Percentiles rank a stretch among this genome's conserved stretches.
Conservation (phyloP, 176 grass and related monocot species). For the Eleusine indica region DNA sequence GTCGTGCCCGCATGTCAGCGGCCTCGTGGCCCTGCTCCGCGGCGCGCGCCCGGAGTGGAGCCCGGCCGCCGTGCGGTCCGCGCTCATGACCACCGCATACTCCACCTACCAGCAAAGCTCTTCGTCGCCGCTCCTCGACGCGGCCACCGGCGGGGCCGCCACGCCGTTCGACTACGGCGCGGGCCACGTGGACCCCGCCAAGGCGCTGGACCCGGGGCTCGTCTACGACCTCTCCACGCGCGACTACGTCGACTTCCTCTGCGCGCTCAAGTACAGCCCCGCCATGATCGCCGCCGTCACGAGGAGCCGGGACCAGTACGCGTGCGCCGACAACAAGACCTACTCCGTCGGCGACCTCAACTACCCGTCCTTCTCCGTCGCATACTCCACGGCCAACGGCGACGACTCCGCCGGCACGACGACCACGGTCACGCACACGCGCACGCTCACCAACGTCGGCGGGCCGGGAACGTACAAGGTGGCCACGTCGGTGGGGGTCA, state of each 20-base stretch:
- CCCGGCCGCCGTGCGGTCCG: slow-evolving; percentile 72
- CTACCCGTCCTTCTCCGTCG: slow-evolving; percentile 84
- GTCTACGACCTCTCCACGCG: slow-evolving; percentile 60
- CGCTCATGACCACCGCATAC: slow-evolving; percentile 96
- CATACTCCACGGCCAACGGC: slow-evolving; percentile 59
- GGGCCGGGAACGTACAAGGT: slow-evolving; percentile 65
- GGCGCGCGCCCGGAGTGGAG: slow-evolving; percentile 78
- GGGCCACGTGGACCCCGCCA: slow-evolving; percentile 67
- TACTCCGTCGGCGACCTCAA: slow-evolving; percentile 71
- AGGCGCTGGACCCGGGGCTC: slow-evolving; percentile 67
- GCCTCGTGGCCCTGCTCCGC: slow-evolving; percentile 62
- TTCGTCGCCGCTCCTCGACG: slow-evolving; percentile 51
- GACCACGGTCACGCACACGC: slow-evolving; percentile 58
- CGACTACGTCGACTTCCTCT: slow-evolving; percentile 90
- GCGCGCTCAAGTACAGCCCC: slow-evolving; percentile 79
- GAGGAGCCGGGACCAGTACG: slow-evolving; percentile 29
- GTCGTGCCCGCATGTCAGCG: slow-evolving; percentile 91
- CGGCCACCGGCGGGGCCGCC: slow-evolving; percentile 57
- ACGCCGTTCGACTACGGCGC: slow-evolving; percentile 89
- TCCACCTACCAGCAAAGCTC: slow-evolving; percentile 42
- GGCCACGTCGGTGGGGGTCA: slow-evolving; percentile 21
- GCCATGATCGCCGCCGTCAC: slow-evolving; percentile 74
- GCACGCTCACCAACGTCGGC: slow-evolving; percentile 83
- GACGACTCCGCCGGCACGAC: slow-evolving; percentile 13
- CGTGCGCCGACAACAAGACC: slow-evolving; percentile 47